A percentile compares a stretch with the other conserved stretches of the same genome.
phyloP scores from a whole-genome alignment of 2,329 filamentous ascomycete species.

The Raffaelea ambrosiae region DNA sequence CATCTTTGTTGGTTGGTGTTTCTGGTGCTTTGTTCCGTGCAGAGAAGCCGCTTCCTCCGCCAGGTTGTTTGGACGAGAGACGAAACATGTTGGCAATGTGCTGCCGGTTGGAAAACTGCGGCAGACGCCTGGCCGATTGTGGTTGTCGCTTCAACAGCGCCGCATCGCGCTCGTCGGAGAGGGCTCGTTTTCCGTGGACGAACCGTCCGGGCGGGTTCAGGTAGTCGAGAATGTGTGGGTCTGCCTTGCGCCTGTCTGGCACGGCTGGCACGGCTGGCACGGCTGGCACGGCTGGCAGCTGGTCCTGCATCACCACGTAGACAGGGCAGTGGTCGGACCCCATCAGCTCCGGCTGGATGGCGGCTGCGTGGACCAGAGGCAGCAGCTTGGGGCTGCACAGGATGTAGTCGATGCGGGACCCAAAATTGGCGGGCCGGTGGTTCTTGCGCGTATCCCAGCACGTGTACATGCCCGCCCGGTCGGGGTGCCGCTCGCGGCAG shows the following conservation, averaged over 20 bases:
- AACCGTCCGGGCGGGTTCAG: constrained; percentile 74
- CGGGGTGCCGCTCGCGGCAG: constrained; percentile 70
- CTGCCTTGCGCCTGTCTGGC: constrained; percentile 31
- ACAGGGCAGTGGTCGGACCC: constrained; percentile 97
- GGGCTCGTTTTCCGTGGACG: constrained; percentile 36
- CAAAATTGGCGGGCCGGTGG: constrained; percentile 89
- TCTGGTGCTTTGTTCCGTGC: too few relatives aligned
- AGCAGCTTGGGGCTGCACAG: constrained; percentile 73
- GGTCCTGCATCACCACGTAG: constrained; percentile 64
- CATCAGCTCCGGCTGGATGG: constrained; percentile 90
- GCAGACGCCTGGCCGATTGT: constrained; percentile 73
- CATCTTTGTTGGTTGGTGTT: too few relatives aligned
- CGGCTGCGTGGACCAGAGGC: constrained; percentile 55
- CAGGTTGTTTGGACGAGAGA: background rate
- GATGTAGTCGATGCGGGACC: constrained; percentile 88
- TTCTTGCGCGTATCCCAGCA: constrained; percentile 96
- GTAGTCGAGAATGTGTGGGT: constrained; percentile 56
- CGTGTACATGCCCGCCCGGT: constrained; percentile 85
- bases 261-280: too few relatives aligned
- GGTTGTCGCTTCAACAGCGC: constrained; percentile 41
- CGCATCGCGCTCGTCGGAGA: constrained; percentile 1
- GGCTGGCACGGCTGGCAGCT: constrained; percentile 41
- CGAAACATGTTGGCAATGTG: constrained; percentile 91
- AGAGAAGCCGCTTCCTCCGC: background rate
- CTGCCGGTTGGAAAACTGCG: constrained; percentile 76